Base-by-base conservation (phyloP, 2,329 filamentous ascomycete species). In the Ophiosphaerella herpotricha region DNA sequence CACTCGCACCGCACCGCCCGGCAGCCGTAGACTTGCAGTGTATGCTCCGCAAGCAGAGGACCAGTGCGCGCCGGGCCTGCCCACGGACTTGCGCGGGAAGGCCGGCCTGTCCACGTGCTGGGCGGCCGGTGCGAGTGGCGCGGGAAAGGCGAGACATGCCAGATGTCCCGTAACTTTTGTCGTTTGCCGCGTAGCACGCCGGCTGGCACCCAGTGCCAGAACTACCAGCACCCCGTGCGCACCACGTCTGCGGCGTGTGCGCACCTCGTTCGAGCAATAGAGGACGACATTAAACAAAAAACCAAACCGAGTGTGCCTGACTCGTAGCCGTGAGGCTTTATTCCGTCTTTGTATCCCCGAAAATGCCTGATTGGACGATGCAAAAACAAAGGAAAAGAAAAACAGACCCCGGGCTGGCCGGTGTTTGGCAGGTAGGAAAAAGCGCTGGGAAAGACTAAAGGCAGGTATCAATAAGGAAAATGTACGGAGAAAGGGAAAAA, bases 401-500 rank as follows among this genome's bases (percentile, higher is more conserved):
- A 71, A 69, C 61, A 67, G 4, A 29, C 4, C 64, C 70, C 64
- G 66, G 68, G 61, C 66, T 67, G 64, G 72, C 71, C 65, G 66
- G 67, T 67, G 60, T 56, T 58, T 34, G 40, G 63, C 52, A 68
- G 66, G 65, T 55, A 60, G 68, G 66, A 61, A 47, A 47, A 67
- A 70, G 69, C 72, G 72, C 72, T 76, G 69, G 71, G 74, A 74
- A 68, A 72, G 70, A 74, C 71, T 70, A 69, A 66, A 68, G 74
- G 68, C 71, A 74, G 73, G 74, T 75, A 74, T 75, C 72, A 63
- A 71, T 29, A 29, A 70, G 58, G 67, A 72, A 66, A 66, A 66
- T 66, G 64, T 68, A 67, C 64, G 63, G 63, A 67, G 23, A 24
- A 40, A 39, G 21, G 75, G 68, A 67, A 73, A 58, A 61, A 58